A percentile compares a stretch with the other conserved stretches of the same genome.
phyloP scores from a whole-genome alignment of 1,139 yeast genomes.

The Blastobotrys petasosporus region DNA sequence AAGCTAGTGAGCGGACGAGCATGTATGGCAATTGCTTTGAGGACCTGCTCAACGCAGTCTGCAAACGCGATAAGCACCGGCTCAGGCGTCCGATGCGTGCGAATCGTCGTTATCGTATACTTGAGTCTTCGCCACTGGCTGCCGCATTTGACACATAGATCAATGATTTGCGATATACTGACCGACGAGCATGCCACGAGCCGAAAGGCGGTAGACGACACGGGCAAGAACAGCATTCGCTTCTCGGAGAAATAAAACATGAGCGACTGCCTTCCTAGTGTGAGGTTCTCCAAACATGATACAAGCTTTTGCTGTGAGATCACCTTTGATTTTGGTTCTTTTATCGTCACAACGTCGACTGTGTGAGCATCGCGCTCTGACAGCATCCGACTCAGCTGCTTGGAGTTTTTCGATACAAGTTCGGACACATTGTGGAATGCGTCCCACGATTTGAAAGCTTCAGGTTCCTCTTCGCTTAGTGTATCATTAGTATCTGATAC shows the following conservation, averaged over 20 bases:
- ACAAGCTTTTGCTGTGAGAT: conserved; percentile 12
- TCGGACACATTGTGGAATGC: conserved; percentile 6
- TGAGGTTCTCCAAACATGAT: conserved; percentile 16
- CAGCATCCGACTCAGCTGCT: not conserved
- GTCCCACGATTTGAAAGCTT: conserved; percentile 10
- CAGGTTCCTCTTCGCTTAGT: not conserved
- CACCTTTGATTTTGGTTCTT: not conserved
- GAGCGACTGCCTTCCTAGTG: conserved; percentile 21
- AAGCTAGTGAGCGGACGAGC: conserved; percentile 1
- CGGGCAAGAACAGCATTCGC: conserved; percentile 16
- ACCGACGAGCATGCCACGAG: conserved; percentile 20
- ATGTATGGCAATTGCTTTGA: conserved; percentile 17
- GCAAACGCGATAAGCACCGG: conserved; percentile 29
- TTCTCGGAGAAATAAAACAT: conserved; percentile 17
- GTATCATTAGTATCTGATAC: not conserved
- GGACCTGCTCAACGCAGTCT: conserved; percentile 24
- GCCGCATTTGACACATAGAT: conserved; percentile 24
- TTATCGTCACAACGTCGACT: conserved; percentile 4
- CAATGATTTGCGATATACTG: conserved; percentile 16
- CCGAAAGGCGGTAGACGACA: conserved; percentile 13
- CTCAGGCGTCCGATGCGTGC: conserved; percentile 13
- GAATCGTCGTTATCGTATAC: conserved; percentile 21
- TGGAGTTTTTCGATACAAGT: not conserved
- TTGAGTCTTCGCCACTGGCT: conserved; percentile 24
- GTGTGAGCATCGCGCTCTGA: conserved; percentile 1